Percentiles rank a stretch among this genome's conserved stretches.
phyloP scores from a whole-genome alignment of 495 filamentous ascomycete genomes.

The Tuber umbilicatum region DNA sequence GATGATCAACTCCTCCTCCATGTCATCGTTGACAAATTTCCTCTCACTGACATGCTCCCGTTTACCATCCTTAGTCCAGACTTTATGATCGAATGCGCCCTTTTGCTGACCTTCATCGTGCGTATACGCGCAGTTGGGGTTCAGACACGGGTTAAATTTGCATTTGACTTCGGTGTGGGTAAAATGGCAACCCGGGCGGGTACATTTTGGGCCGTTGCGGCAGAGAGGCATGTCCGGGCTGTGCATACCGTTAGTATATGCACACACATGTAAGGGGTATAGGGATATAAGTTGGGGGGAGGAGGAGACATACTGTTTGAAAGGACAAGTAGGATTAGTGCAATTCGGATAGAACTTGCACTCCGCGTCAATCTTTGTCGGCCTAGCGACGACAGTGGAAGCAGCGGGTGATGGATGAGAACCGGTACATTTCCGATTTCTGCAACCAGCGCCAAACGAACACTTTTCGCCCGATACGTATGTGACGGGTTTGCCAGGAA shows the following conservation, averaged over 20 bases:
- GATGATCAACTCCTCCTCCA: slow-evolving; percentile 63
- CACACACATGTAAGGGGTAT: neutral
- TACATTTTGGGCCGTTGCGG: slow-evolving; percentile 89
- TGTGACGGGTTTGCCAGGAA: slow-evolving; percentile 62
- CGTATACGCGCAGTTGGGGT: slow-evolving; percentile 75
- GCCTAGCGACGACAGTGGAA: slow-evolving; percentile 18
- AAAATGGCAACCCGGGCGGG: slow-evolving; percentile 77
- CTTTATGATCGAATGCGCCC: slow-evolving; percentile 75
- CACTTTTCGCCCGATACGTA: slow-evolving; percentile 71
- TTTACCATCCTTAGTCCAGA: slow-evolving; percentile 68
- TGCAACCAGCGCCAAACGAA: slow-evolving; percentile 81
- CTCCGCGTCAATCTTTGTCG: slow-evolving; percentile 60
- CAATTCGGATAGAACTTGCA: slow-evolving; percentile 96
- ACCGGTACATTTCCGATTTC: slow-evolving; percentile 86
- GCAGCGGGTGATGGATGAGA: slow-evolving; percentile 87
- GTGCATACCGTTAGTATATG: slow-evolving; percentile 17
- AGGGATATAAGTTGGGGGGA: neutral
- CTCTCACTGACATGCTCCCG: slow-evolving; percentile 74
- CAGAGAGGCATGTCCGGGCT: slow-evolving; percentile 67
- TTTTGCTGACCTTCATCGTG: slow-evolving; percentile 83
- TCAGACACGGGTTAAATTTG: slow-evolving; percentile 87
- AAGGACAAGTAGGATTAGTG: slow-evolving; percentile 75
- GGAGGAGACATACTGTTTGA: slow-evolving; percentile 58
- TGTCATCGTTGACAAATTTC: slow-evolving; percentile 75
- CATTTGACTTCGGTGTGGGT: slow-evolving; percentile 76